Evolutionary conservation across 2,329 filamentous ascomycete genomes (phyloP).

Genomic region (Trichoderma sp.): DNA sequence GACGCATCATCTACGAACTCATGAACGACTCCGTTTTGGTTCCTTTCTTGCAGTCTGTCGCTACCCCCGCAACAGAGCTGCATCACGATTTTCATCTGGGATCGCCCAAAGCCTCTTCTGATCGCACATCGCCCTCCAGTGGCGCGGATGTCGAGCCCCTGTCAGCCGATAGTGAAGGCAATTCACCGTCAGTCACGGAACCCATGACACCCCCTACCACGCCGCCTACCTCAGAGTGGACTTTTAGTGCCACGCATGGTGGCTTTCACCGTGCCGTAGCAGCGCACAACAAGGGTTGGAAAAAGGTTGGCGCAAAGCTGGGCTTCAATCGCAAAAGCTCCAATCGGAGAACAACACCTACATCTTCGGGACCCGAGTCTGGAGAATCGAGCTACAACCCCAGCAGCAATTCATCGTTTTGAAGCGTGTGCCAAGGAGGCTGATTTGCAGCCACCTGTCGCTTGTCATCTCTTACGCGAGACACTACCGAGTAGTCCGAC

Average conservation of each 20-base stretch:
- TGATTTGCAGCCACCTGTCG: neutral
- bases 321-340: conserved; percentile 55
- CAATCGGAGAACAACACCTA: conserved; percentile 43
- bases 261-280: conserved; percentile 54
- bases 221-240: conserved; percentile 61
- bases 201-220: conserved; percentile 74
- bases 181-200: conserved; percentile 55
- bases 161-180: conserved; percentile 65
- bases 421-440: conserved; percentile 31
- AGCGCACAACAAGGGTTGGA: conserved; percentile 60
- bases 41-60: conserved; percentile 77
- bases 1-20: conserved; percentile 85
- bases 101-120: conserved; percentile 44
- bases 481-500: neutral
- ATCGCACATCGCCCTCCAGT: conserved; percentile 44
- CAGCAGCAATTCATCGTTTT: conserved; percentile 45
- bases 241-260: conserved; percentile 51
- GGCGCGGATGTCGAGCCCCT: conserved; percentile 49
- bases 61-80: conserved; percentile 38
- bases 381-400: conserved; percentile 26
- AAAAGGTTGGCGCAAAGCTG: conserved; percentile 61
- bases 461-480: neutral
- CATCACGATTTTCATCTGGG: conserved; percentile 39
- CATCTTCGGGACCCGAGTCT: conserved; percentile 42
- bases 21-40: conserved; percentile 97